Percentiles rank a stretch among this genome's conserved stretches.
Evolutionary conservation across 805 yeast species (phyloP).

Genomic region (Myxozyma vanderwaltii): DNA sequence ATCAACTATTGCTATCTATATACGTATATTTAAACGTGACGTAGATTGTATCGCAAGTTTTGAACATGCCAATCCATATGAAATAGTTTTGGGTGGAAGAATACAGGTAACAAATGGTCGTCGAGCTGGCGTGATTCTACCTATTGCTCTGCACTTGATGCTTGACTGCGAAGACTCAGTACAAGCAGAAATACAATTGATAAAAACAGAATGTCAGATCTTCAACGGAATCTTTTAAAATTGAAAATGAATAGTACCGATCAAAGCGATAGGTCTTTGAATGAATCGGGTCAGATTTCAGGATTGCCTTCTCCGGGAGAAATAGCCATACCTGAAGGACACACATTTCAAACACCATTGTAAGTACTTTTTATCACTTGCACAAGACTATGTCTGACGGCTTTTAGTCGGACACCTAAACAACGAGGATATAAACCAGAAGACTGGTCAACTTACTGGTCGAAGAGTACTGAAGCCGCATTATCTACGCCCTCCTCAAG

Average conservation of each 20-base stretch:
- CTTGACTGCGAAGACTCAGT: too few relatives aligned
- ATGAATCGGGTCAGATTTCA: background rate
- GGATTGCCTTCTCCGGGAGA: conserved; percentile 1
- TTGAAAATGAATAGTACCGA: background rate
- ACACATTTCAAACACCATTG: background rate
- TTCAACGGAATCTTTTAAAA: conserved; percentile 6
- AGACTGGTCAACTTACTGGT: conserved; percentile 15
- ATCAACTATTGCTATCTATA: too few relatives aligned
- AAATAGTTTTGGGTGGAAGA: too few relatives aligned
- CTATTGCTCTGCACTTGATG: too few relatives aligned
- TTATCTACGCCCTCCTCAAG: conserved; percentile 1
- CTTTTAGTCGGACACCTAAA: background rate
- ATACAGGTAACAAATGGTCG: too few relatives aligned
- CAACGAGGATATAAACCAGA: background rate
- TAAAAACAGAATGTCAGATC: conserved; percentile 10
- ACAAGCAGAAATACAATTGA: too few relatives aligned
- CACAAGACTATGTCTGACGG: background rate
- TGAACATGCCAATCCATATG: too few relatives aligned
- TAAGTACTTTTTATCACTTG: background rate
- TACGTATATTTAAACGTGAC: too few relatives aligned
- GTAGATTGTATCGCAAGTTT: too few relatives aligned
- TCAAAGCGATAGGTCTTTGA: too few relatives aligned
- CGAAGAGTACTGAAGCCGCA: background rate
- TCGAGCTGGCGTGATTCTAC: too few relatives aligned
- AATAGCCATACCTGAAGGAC: background rate